Evolutionary conservation across 2,329 filamentous ascomycete species (phyloP), one percentile per base, ranked within the genome.

Genomic region (Claviceps pusilla): DNA sequence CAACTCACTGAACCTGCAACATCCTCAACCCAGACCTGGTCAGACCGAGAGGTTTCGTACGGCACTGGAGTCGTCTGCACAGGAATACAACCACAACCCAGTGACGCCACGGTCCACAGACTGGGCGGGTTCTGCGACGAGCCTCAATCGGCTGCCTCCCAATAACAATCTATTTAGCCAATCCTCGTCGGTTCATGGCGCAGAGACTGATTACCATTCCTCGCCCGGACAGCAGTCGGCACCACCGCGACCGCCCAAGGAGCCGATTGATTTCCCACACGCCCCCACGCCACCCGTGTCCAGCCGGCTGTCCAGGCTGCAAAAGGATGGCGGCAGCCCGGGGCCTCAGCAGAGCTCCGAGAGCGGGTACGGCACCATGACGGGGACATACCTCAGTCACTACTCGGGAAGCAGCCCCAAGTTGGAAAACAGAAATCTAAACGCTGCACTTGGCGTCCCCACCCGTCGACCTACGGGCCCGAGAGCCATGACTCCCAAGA

Each of bases 1-100:
- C 60, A 87, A 90, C 69, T 89, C 86, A 31, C 67, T 90, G 54
- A 88, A 89, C 62, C 72, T 91, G 43, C 82, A 89, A 64, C 87
- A 91, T 67, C 87, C 87, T 6, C 86, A 90, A 65, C 87, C 87
- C 9, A 76, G 85, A 33, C 82, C 79, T 19, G 86, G 86, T 0
- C 82, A 86, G 54, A 87, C 83, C 0, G 80, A 85, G 64, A 82
- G 83, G 31, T 87, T 88, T 68, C 82, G 86, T 61, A 85, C 79
- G 31, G 80, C 84, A 1, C 74, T 90, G 24, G 87, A 91, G 69
- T 80, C 77, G 9, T 83, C 86, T 57, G 87, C 86, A 3, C 78
- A 84, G 53, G 78, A 83, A 54, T 89, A 80, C 63, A 78, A 82
- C 63, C 78, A 82, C 58, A 71, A 73, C 2, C 75, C 80, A 2